These are phyloP conservation scores for Echites panduratus DNA, from an alignment of 257 asterid genomes.

Conservation along the genomic window DNA sequence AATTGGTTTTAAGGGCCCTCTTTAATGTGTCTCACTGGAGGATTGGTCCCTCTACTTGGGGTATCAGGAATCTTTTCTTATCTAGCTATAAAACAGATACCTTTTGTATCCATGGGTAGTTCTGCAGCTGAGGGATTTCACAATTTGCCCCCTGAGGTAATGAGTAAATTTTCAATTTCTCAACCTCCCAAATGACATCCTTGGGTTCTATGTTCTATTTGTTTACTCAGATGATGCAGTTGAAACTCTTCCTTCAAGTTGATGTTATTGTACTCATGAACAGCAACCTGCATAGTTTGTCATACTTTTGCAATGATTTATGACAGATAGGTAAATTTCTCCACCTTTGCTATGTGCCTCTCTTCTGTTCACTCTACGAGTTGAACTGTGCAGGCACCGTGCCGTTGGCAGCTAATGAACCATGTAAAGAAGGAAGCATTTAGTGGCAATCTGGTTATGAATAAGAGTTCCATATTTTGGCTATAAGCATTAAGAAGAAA, in stretches of 20 bases:
- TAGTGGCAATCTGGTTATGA: constrained; percentile 7
- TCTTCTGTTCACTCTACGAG: constrained; percentile 19
- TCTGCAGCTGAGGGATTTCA: constrained; percentile 36
- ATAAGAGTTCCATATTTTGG: constrained; percentile 3
- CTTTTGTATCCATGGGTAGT: constrained; percentile 29
- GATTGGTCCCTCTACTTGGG: constrained; percentile 27
- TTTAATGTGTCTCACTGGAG: constrained; percentile 9
- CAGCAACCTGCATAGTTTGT: constrained; percentile 19
- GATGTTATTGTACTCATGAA: constrained; percentile 22
- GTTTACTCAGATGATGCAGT: constrained; percentile 24
- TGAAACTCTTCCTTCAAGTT: constrained; percentile 18
- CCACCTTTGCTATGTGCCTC: constrained; percentile 17
- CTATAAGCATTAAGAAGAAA: not conserved
- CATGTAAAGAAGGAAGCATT: constrained; percentile 13
- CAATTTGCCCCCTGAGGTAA: constrained; percentile 32
- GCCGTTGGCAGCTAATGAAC: constrained; percentile 19
- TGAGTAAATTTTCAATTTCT: constrained; percentile 23
- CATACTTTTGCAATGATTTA: constrained; percentile 31
- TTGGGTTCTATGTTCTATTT: constrained; percentile 19
- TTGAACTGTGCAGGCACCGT: constrained; percentile 24
- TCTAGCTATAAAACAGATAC: constrained; percentile 23
- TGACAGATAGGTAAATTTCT: constrained; percentile 26
- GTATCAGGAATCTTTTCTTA: constrained; percentile 10
- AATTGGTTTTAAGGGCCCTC: constrained; percentile 12
- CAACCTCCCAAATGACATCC: constrained; percentile 17